Base-by-base conservation (phyloP, 345 rosid species). In the Murraya paniculata region DNA sequence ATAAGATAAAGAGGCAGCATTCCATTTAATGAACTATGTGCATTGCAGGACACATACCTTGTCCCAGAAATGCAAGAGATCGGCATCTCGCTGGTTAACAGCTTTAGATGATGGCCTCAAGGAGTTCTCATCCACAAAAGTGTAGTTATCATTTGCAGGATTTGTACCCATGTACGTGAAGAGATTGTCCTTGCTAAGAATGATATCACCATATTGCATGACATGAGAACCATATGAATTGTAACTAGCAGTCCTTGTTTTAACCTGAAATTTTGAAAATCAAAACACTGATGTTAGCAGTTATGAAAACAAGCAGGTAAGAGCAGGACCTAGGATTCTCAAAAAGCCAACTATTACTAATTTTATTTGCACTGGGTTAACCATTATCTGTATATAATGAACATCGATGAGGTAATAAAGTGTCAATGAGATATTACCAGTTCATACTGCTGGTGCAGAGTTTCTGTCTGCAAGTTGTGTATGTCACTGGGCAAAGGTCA, bases 41-140 rank as follows among this genome's bases (percentile, higher is more conserved):
- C 36, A 72, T 28, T 58, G 27, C 50, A 50, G 75, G 41, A 71
- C 45, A 81, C 80, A 72, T 75, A 96, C 99, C 97, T 96, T 96
- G 68, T 87, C 89, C 98, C 97, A 96, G 85, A 94, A 92, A 84
- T 94, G 98, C 67, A 94, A 89, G 67, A 96, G 92, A 89, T 96
- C 99, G 21, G 98, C 98, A 83, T 96, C 99, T 31, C 98, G 97
- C 83, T 96, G 99, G 88, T 90, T 96, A 73, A 93, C 94, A 82
- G 87, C 92, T 85, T 86, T 87, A 77, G 89, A 78, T 61, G 89
- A 85, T 66, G 81, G 89, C 76, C 76, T 87, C 78, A 97, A 78
- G 78, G 93, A 86, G 81, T 94, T 91, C 39, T 83, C 89, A 38
- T 88, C 92, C 72, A 89, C 82, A 64, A 90, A 94, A 77, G 93